A percentile compares a stretch with the other conserved stretches of the same genome.
Evolutionary conservation across 371 early-diverging fungal genomes (phyloP).

Genomic region (Mortierella sp.): DNA sequence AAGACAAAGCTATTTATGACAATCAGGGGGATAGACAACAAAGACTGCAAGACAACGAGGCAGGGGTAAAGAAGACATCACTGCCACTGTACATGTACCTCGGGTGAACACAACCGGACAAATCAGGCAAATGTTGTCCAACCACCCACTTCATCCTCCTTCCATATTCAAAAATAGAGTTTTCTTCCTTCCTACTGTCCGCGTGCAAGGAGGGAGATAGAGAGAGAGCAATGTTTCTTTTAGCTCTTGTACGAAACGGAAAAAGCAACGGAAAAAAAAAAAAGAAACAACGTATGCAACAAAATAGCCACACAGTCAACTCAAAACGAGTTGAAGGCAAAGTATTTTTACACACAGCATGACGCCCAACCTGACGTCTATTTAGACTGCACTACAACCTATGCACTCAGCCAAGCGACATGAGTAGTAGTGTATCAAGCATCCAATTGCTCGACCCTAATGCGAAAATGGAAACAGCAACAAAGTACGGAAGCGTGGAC

Average conservation of each 20-base stretch:
- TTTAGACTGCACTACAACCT: neutral
- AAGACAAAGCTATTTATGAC: neutral
- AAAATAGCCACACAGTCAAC: neutral
- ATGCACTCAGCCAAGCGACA: neutral
- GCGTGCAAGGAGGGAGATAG: neutral
- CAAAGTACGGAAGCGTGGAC: neutral
- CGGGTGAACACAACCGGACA: neutral
- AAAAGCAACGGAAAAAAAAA: slow-evolving; percentile 4
- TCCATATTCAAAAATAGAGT: slow-evolving; percentile 4
- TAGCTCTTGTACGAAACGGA: neutral
- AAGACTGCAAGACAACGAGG: neutral
- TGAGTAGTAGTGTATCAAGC: neutral
- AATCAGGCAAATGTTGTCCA: slow-evolving; percentile 6
- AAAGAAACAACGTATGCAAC: neutral
- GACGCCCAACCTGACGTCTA: neutral
- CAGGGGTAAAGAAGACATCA: neutral
- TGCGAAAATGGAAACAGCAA: neutral
- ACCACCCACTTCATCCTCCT: neutral
- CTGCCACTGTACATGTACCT: neutral
- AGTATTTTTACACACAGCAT: neutral
- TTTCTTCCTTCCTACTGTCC: neutral
- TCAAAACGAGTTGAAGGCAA: neutral
- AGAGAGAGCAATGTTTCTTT: neutral
- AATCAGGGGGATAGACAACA: neutral
- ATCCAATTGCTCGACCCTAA: neutral